Base-by-base conservation (phyloP, 78 protist species). In the Dictyostelium intermedium region DNA sequence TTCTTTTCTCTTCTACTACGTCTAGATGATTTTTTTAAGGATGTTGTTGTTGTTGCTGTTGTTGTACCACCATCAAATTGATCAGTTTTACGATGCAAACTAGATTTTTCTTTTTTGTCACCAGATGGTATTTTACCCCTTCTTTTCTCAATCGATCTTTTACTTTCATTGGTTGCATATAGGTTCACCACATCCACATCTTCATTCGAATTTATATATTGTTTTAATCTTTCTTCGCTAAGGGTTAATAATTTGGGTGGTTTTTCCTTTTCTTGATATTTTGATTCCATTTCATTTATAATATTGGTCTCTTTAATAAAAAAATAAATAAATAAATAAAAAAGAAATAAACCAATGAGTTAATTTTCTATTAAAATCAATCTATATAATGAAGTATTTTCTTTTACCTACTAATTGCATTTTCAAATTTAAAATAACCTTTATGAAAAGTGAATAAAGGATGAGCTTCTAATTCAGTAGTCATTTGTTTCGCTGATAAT, bases 371-470 rank as follows among this genome's bases (percentile, higher is more conserved):
- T 27, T 10, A 30, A 23, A 30, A 32, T 32, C 5, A 27, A 30
- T n/a, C n/a, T n/a, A n/a, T n/a, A n/a, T n/a, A 70, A 41, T 41
- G 4, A 34, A 1, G 0, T 11, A 11, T 8, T 6, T 30, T 82
- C 4, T 20, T 1, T 20, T 8, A 86, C 92, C 43, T 87, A 78
- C 85, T 87, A 4, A 76, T 11, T 32, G n/a, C 18, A 63, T 70
- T 37, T 78, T 87, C 93, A 79, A 78, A 87, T 63, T 78, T 87
- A 79, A 50, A 87, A 66, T 87, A 87, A 60, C 83, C 63, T 43
- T 87, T 87, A 43, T 87, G 85, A 37, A 87, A 63, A 25, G 94
- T 69, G 18, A 79, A 80, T 56, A 89, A 35, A 32, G 94, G 94
- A 70, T 89, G 94, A 20, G 85, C 34, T 50, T 89, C 87, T 7